Evolutionary conservation across 306 rosid species (phyloP).

Genomic region (Clitoria ternatea): DNA sequence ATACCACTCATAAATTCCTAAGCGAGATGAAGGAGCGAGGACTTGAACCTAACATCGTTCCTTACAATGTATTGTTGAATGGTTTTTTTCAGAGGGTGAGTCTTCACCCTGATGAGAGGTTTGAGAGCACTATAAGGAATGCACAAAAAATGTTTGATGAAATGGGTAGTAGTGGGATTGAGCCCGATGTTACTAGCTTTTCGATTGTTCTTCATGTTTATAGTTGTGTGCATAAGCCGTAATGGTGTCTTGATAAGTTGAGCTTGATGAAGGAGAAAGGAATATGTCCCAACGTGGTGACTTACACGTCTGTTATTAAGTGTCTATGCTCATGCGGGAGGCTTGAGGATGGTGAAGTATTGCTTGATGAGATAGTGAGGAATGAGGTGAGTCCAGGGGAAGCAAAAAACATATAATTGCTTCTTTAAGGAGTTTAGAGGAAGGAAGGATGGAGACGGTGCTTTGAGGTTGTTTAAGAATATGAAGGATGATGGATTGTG

Average conservation of each 20-base stretch:
- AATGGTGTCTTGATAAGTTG: conserved; percentile 63
- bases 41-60: conserved; percentile 73
- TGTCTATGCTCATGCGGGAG: conserved; percentile 83
- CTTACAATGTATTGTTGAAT: conserved; percentile 72
- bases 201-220: conserved; percentile 84
- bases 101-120: conserved; percentile 80
- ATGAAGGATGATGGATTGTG: conserved; percentile 67
- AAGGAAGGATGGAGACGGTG: conserved; percentile 56
- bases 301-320: conserved; percentile 75
- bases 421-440: conserved; percentile 83
- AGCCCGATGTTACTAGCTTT: conserved; percentile 85
- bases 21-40: conserved; percentile 61
- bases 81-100: conserved; percentile 81
- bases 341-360: conserved; percentile 68
- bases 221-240: conserved; percentile 87
- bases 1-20: conserved; percentile 51
- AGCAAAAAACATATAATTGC: conserved; percentile 71
- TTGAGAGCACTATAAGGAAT: conserved; percentile 61
- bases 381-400: conserved; percentile 65
- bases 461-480: conserved; percentile 65
- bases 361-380: conserved; percentile 66
- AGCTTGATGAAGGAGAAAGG: conserved; percentile 67
- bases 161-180: conserved; percentile 70
- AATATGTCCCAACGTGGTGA: conserved; percentile 61
- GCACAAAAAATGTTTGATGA: conserved; percentile 73